Evolutionary conservation across 2,329 filamentous ascomycete genomes (phyloP), one percentile per base, ranked within the genome.

Genomic region (Cladosporium sp.): DNA sequence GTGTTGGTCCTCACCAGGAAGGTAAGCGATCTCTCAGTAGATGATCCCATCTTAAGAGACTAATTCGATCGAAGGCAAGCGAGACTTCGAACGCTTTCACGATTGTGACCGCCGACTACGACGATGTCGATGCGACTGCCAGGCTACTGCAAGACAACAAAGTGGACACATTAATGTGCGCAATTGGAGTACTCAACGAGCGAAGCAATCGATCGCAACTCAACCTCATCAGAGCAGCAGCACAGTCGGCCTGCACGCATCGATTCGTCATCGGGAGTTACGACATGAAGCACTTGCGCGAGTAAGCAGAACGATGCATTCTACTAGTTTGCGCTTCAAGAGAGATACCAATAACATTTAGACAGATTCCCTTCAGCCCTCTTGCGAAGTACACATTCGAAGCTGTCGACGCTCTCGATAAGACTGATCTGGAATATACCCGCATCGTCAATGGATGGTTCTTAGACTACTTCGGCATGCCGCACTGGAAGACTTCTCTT

Each of bases 391-490:
- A 65, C 23, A 52, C 59, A 49, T 68, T 68, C 57, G 35, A 62
- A 58, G 53, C 46, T 23, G 40, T 69, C 10, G 67, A 71, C 8
- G 62, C 49, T 16, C 67, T 74, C 26, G 64, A 67, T 26, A 64
- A 70, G 23, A 72, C 71, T 4, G 31, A 69, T 52, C 69, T 77
- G 31, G 71, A 73, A 66, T 76, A 69, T 66, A 75, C 73, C 1
- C 60, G 66, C 5, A 56, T 77, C 55, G 62, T 71, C 21, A 72
- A 72, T 53, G 73, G 73, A 6, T 60, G 70, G 49, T 76, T 76
- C 62, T 58, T 76, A 4, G 75, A 77, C 65, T 76, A 75, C 67
- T 76, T 69, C 37, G 73, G 70, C 37, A 68, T 72, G 65, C 74
- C 75, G 16, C 67, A 72, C 26, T 46, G 72, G 46, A 59, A 65